Evolutionary conservation across 768 basidiomycete genomes (phyloP).

Genomic region (Mycena pura): DNA sequence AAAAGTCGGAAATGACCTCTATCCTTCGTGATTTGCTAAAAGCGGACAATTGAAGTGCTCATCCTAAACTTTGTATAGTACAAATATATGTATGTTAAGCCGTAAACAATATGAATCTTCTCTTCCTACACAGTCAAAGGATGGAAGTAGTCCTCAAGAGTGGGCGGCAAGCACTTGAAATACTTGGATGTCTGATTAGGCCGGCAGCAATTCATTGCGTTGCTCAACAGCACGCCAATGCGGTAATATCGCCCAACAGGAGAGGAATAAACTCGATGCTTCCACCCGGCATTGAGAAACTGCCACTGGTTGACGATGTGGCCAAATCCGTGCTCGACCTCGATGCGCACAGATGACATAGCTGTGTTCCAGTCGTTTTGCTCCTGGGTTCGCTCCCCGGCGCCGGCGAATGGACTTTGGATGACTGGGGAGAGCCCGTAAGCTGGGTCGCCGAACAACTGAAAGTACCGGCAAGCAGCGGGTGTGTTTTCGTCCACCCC

Average conservation of each 20-base stretch:
- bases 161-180: constrained; percentile 32
- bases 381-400: constrained; percentile 24
- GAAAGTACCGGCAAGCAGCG: constrained; percentile 7
- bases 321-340: constrained; percentile 39
- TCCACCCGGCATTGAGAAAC: constrained; percentile 32
- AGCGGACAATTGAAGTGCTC: no score
- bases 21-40: no score
- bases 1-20: no score
- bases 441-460: no score
- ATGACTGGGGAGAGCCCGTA: no score
- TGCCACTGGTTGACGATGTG: constrained; percentile 27
- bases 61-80: no score
- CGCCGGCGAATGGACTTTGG: no score
- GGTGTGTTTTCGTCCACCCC: constrained; percentile 15
- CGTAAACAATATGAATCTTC: no score
- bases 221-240: constrained; percentile 32
- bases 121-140: no score
- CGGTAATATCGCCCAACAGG: constrained; percentile 37
- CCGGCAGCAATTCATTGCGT: constrained; percentile 30
- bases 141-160: constrained; percentile 11
- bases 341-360: constrained; percentile 32
- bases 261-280: constrained; percentile 21
- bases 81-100: no score
- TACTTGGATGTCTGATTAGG: constrained; percentile 34
- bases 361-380: constrained; percentile 33